Base-by-base conservation (phyloP, 2,329 filamentous ascomycete genomes). In the Ustulina deusta region DNA sequence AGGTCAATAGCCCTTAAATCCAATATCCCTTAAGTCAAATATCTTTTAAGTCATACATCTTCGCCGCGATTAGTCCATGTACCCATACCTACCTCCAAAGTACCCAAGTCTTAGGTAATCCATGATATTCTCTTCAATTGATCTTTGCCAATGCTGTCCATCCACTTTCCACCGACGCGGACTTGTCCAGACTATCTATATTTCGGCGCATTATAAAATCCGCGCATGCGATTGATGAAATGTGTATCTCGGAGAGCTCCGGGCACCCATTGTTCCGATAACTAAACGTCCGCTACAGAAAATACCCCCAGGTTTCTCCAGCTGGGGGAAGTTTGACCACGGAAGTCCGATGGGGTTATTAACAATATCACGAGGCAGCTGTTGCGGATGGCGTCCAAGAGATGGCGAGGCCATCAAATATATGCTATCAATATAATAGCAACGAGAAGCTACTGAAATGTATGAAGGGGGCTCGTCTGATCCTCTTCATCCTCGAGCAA, bases 341-440 rank as follows among this genome's bases (percentile, higher is more conserved):
- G 68, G 68, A 69, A 55, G 64, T 69, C 68, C 68, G 68, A 68
- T 69, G 68, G 68, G 64, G 67, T 34, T 20, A n/a, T n/a, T n/a
- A 5, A 6, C 20, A 29, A 49, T 49, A 29, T 49, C 42, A 9
- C 49, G 40, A 32, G 6, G 22, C 40, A 20, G 40, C 40, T 34
- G 48, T 55, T 29, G 25, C 48, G 29, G 10, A 36, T n/a, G 17
- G 13, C 17, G 27, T 17, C 10, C 5, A 7, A 20, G 9, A 27
- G 17, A 32, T 40, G 34, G 32, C 22, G 13, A 7, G 15, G 10
- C 15, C 22, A n/a, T 48, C 22, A 17, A 15, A 32, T 42, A 40
- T 32, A 10, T 22, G 22, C 22, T 42, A 52, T 17, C 22, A 4
- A 15, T 20, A 17, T 48, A 32, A 48, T 17, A 13, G 29, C 11